Base-by-base conservation (phyloP, 176 grass and related monocot genomes). In the Musa schizocarpa region DNA sequence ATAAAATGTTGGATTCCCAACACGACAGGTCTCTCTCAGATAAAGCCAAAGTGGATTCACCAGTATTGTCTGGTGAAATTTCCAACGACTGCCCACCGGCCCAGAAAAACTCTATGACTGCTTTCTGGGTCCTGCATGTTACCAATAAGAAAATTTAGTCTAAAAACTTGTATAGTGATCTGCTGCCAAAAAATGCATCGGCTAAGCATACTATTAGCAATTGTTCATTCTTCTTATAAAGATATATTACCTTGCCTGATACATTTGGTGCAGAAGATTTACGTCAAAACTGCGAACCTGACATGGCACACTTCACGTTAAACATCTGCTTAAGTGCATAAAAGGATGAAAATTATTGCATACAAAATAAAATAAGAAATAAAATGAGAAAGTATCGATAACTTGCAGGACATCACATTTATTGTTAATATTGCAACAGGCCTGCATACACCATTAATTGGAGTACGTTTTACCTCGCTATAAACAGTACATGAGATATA, bases 241-340 rank as follows among this genome's bases (percentile, higher is more conserved):
- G 17, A 77, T 70, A 11, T 53, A 78, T 78, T 79, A 97, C 94
- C 88, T 92, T 86, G 82, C 88, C 81, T 97, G 88, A 89, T 97
- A 97, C 90, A 97, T 97, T 81, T 83, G 94, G 63, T 97, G 81
- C 81, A 97, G 71, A 57, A 93, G 80, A 54, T 87, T 84, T 2
- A 59, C 53, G 74, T 93, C 90, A 79, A 97, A 88, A 74, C 80
- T 87, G 56, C 86, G 88, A 22, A 93, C 90, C 88, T 93, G 86
- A 88, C 78, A 74, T 29, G 49, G 6, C 49, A 2, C n/a, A 74
- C 52, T 16, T 64, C 29, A 73, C 11, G 52, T 74, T 74, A 74
- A 9, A 29, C 9, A 20, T 51, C 50, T 70, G 16, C 13, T 21
- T 19, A 48, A 70, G 13, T 70, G 1, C 48, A 70, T 51, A n/a